These are phyloP conservation scores for Pyrrhoderma lamaoense DNA, from an alignment of 1,284 basidiomycete genomes.

Conservation along the genomic window DNA sequence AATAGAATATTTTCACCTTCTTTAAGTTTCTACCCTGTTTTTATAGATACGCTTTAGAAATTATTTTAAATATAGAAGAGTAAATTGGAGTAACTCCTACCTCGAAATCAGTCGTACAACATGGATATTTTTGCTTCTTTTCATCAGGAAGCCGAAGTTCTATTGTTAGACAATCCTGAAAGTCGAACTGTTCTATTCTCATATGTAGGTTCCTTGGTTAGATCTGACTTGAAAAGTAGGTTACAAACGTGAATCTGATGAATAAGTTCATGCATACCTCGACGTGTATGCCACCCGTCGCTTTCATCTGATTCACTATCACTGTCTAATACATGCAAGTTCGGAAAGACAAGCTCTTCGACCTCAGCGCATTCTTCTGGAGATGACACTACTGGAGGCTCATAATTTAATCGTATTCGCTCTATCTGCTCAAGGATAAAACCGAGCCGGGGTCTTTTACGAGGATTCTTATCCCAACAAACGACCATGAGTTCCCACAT, in stretches of 20 bases:
- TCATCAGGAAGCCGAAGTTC: too few relatives aligned
- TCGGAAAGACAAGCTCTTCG: neutral
- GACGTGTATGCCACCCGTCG: neutral
- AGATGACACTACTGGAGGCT: neutral
- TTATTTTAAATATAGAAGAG: too few relatives aligned
- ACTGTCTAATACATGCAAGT: neutral
- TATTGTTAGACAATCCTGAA: too few relatives aligned
- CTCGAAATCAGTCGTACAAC: too few relatives aligned
- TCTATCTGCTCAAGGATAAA: neutral
- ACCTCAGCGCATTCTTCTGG: neutral
- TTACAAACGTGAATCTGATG: too few relatives aligned
- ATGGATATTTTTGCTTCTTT: too few relatives aligned
- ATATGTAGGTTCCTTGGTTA: neutral
- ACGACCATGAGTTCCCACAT: slow-evolving; percentile 7
- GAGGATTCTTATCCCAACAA: slow-evolving; percentile 6
- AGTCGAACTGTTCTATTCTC: too few relatives aligned
- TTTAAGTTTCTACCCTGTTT: too few relatives aligned
- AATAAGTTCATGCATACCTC: neutral
- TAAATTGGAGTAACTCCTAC: too few relatives aligned
- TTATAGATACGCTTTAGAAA: too few relatives aligned
- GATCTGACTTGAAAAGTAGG: neutral
- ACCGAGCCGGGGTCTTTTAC: neutral
- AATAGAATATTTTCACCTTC: too few relatives aligned
- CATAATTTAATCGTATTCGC: neutral
- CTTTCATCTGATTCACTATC: neutral